Evolutionary conservation across 495 filamentous ascomycete genomes (phyloP).

Genomic region (Alectoria sarmentosa): DNA sequence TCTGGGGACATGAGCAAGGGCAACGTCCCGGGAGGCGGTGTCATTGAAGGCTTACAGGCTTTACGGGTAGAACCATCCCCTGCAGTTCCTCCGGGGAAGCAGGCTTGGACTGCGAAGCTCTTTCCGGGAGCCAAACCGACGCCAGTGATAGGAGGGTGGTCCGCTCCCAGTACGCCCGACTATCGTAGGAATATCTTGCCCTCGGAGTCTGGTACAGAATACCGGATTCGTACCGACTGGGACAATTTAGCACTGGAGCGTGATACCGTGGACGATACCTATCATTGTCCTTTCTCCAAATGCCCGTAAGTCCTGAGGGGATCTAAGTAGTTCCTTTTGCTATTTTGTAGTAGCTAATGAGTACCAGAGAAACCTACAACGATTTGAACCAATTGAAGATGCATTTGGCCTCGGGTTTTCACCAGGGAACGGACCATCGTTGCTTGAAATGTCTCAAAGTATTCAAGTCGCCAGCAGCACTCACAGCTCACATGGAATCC

Average conservation of each 20-base stretch:
- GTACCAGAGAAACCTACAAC: constrained; percentile 11
- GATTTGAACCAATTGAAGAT: constrained; percentile 19
- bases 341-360: background rate
- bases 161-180: background rate
- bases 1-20: background rate
- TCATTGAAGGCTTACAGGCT: background rate
- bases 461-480: constrained; percentile 39
- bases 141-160: constrained; percentile 1
- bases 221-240: constrained; percentile 13
- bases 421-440: constrained; percentile 22
- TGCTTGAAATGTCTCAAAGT: constrained; percentile 41
- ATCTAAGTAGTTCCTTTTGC: background rate
- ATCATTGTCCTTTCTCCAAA: constrained; percentile 24
- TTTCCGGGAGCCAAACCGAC: constrained; percentile 8
- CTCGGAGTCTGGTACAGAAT: background rate
- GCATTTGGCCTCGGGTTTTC: constrained; percentile 27
- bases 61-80: background rate
- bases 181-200: background rate
- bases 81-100: too few relatives aligned
- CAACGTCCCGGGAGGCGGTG: background rate
- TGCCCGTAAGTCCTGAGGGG: constrained; percentile 21
- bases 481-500: constrained; percentile 46
- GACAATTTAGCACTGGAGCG: constrained; percentile 11
- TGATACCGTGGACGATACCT: constrained; percentile 11
- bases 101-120: background rate